Evolutionary conservation across 2,329 filamentous ascomycete species (phyloP), one percentile per base, ranked within the genome.

Genomic region (Alternaria hordeiaustralica): DNA sequence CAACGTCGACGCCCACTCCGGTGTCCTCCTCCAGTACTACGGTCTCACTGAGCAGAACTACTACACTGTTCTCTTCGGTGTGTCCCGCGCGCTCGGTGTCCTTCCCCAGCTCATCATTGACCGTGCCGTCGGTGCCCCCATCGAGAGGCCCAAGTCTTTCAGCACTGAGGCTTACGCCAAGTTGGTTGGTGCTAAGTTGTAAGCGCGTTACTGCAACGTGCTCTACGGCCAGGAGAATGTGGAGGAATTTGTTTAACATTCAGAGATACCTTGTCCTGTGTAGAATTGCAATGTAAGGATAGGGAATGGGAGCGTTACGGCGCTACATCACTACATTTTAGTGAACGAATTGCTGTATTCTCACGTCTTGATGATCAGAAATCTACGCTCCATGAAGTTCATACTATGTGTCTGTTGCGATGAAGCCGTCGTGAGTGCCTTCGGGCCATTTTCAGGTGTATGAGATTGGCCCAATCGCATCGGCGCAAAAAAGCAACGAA

Each of bases 1-100:
- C 84, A 98, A 98, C 87, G 94, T 98, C 79, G 95, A 98, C 80
- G 94, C 95, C 79, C 96, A 98, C 92, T 97, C 94, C 30, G 96
- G 96, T 88, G 96, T 99, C 73, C 93, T 99, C 72, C 93, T 99
- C 76, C 96, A 99, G 88, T 96, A 99, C 91, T 99, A 99, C 86
- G 96, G 96, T 79, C 88, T 99, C 82, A 98, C 92, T 70, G 95
- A 99, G 89, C 92, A 96, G 84, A 98, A 90, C 91, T 99, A 96
- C 91, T 99, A 99, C 92, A 99, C 96, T 69, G 96, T 99, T 68
- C 92, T 99, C 81, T 99, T 99, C 84, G 96, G 96, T 89, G 96
- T 99, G 47, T 97, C 94, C 75, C 93, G 96, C 82, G 96, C 96
- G 75, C 93, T 99, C 78, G 96, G 96, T 90, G 96, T 99, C 74